These are phyloP conservation scores for Solanum chacoense DNA, from an alignment of 305 asterid species.

Conservation along the genomic window DNA sequence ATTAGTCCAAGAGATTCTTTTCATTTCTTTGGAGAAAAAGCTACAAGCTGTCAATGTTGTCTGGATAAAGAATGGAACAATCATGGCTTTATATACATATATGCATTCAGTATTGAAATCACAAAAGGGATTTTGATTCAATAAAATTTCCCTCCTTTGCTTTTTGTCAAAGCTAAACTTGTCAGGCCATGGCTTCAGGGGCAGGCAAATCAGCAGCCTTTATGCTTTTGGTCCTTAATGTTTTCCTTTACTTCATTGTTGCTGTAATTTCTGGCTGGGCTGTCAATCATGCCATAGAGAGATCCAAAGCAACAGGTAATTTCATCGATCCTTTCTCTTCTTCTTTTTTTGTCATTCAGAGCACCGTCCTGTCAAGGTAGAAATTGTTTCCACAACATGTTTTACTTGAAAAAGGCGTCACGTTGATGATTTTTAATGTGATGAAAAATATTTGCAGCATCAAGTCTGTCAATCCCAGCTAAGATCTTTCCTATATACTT, in stretches of 20 bases:
- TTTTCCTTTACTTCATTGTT: constrained; percentile 56
- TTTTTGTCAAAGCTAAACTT: neutral
- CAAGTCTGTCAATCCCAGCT: constrained; percentile 41
- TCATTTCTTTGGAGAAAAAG: constrained; percentile 22
- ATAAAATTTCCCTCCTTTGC: neutral
- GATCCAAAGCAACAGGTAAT: constrained; percentile 42
- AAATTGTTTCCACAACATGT: neutral
- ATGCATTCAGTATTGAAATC: constrained; percentile 6
- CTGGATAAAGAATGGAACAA: constrained; percentile 33
- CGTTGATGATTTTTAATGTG: neutral
- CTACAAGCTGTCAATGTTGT: constrained; percentile 16
- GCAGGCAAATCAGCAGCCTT: constrained; percentile 75
- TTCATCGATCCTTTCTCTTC: neutral
- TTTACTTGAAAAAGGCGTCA: neutral
- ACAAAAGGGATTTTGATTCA: constrained; percentile 8
- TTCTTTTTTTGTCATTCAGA: neutral
- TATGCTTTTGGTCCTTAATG: constrained; percentile 38
- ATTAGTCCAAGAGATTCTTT: constrained; percentile 15
- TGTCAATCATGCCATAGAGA: constrained; percentile 59
- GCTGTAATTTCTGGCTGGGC: constrained; percentile 65
- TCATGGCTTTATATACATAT: constrained; percentile 20
- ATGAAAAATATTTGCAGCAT: constrained; percentile 41
- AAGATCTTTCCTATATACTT: constrained; percentile 60
- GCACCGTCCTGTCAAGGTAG: neutral
- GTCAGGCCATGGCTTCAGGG: constrained; percentile 63